Evolutionary conservation across 768 basidiomycete genomes (phyloP), one percentile per base, ranked within the genome.

Genomic region (Pulveroboletus ravenelii): DNA sequence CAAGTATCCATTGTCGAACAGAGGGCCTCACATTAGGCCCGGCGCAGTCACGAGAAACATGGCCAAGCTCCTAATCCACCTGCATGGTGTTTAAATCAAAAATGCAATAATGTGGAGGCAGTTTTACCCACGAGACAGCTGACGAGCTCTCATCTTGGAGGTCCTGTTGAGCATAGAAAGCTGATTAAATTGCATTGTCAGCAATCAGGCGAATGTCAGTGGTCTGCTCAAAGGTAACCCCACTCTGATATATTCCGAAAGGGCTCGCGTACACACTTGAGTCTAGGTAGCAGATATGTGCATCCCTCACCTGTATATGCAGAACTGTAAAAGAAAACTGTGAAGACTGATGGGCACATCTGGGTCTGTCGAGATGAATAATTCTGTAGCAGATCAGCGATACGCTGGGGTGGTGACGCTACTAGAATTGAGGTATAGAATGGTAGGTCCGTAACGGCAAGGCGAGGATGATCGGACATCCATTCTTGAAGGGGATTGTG

Each of bases 211-310:
- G 9, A 25, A 37, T 12, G 13, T 36, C 18, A 31, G 6, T 6
- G 4, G 1, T 29, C 1, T 23, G 10, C 13, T 36, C 13, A 23
- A 34, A 10, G 30, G 14, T 42, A 17, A 39, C 1, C 29, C 1
- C 31, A 61, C 63, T 56, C 50, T 65, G 65, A 49, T 67, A 66
- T 25, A 67, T 63, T n/a, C n/a, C n/a, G n/a, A n/a, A n/a, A n/a
- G n/a, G n/a, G n/a, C 2, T 42, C 1, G 43, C 40, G 41, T 67
- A 66, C 14, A 61, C 63, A 17, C 7, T 36, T 10, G 29, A 10
- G 20, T 14, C 20, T 51, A 10, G 51, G 47, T 0, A 25, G 27
- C 5, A 44, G 5, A 23, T 2, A 32, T 8, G 10, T 7, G 3
- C 3, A 12, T 2, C n/a, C 18, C 65, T 5, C 37, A 57, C 65